A percentile compares a stretch with the other conserved stretches of the same genome.
phyloP scores from a whole-genome alignment of 2,329 filamentous ascomycete genomes.

The Ophiosphaerella korrae region DNA sequence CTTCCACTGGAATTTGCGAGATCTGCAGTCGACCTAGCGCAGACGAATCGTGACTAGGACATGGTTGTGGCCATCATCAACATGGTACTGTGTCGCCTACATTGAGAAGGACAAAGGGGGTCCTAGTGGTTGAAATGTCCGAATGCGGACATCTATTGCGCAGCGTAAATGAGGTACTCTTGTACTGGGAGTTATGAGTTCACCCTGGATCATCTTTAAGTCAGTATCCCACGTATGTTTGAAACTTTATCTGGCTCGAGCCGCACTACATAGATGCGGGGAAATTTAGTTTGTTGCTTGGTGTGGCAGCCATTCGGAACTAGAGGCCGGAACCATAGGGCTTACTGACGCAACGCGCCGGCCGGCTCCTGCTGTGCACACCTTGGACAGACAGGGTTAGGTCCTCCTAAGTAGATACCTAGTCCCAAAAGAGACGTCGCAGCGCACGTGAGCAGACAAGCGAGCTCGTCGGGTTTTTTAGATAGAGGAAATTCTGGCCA shows the following conservation, averaged over 20 bases:
- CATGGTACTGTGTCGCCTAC: too few species aligned
- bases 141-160: too few species aligned
- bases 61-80: not conserved
- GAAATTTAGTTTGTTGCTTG: not conserved
- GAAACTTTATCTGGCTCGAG: not conserved
- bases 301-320: constrained; percentile 7
- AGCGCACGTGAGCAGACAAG: too few species aligned
- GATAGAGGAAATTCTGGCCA: too few species aligned
- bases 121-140: too few species aligned
- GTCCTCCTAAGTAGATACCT: not conserved
- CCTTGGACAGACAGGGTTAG: not conserved
- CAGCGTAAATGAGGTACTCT: too few species aligned
- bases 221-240: too few species aligned
- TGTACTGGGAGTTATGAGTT: too few species aligned
- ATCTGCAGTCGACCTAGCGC: not conserved
- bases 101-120: too few species aligned
- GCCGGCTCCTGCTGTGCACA: not conserved
- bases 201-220: too few species aligned
- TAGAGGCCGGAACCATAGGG: constrained; percentile 5
- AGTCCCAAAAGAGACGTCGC: too few species aligned
- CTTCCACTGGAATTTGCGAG: not conserved
- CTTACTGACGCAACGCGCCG: not conserved
- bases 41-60: not conserved
- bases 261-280: not conserved
- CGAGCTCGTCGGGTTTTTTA: too few species aligned